These are phyloP conservation scores for Cryptococcus deneoformans DNA, from an alignment of 1,284 basidiomycete species.

Conservation along the genomic window DNA sequence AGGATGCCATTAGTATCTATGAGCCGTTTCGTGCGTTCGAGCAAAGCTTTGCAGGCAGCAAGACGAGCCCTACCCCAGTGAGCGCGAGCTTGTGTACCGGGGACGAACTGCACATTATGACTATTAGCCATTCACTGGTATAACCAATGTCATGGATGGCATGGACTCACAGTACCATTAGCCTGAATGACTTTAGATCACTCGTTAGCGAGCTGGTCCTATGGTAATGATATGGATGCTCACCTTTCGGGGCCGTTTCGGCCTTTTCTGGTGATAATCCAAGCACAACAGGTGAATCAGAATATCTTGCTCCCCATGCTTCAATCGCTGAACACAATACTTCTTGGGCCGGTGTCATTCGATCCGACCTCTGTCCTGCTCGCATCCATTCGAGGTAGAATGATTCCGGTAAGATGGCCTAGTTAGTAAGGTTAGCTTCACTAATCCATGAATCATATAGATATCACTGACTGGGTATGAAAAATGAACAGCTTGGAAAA, in stretches of 20 bases:
- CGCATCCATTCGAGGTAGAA: slow-evolving; percentile 38
- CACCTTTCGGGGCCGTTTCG: slow-evolving; percentile 23
- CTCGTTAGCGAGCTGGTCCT: neutral
- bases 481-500: slow-evolving; percentile 35
- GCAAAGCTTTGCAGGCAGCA: slow-evolving; percentile 28
- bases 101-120: slow-evolving; percentile 13
- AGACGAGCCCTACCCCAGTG: slow-evolving; percentile 32
- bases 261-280: slow-evolving; percentile 19
- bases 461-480: slow-evolving; percentile 28
- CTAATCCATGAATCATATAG: neutral
- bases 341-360: slow-evolving; percentile 33
- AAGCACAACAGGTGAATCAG: slow-evolving; percentile 37
- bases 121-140: neutral
- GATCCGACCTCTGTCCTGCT: slow-evolving; percentile 33
- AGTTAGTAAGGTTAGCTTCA: slow-evolving; percentile 1
- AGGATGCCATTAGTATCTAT: slow-evolving; percentile 30
- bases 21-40: slow-evolving; percentile 26
- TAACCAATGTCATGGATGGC: neutral
- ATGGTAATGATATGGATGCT: neutral
- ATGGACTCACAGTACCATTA: slow-evolving; percentile 19
- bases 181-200: slow-evolving; percentile 22
- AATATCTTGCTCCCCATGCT: slow-evolving; percentile 42
- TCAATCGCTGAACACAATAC: slow-evolving; percentile 38
- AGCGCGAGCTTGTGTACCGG: slow-evolving; percentile 23
- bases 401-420: slow-evolving; percentile 34